Evolutionary conservation across 192 early-diverging fungal species (phyloP).

Genomic region (Coemansia guatemalensis): DNA sequence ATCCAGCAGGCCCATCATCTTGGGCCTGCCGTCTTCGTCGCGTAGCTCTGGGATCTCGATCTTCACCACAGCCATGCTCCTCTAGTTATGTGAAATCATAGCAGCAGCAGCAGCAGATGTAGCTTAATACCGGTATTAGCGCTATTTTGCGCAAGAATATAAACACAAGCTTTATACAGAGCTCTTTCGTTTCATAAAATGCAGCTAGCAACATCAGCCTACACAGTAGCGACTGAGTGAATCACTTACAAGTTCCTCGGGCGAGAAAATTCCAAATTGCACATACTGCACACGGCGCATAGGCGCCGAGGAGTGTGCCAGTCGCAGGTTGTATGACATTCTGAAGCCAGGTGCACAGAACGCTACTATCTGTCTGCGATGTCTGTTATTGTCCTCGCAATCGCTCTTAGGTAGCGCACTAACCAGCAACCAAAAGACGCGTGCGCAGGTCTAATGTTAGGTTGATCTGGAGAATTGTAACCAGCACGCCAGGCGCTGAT

Average conservation of each 20-base stretch:
- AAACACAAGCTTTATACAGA: not conserved
- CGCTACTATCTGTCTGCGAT: slow-evolving; percentile 4
- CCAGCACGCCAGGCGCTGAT: not conserved
- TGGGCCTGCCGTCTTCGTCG: slow-evolving; percentile 83
- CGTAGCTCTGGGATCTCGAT: slow-evolving; percentile 87
- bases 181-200: not conserved
- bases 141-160: not conserved
- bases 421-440: not conserved
- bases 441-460: not conserved
- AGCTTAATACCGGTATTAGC: slow-evolving; percentile 1
- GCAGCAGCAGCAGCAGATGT: not conserved
- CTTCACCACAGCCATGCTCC: slow-evolving; percentile 94
- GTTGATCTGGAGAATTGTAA: not conserved
- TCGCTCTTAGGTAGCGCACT: not conserved
- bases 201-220: not conserved
- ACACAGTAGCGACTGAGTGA: not conserved
- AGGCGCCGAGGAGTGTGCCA: slow-evolving; percentile 53
- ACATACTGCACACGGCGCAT: slow-evolving; percentile 81
- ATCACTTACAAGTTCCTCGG: slow-evolving; percentile 91
- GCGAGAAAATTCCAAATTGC: slow-evolving; percentile 94
- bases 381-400: slow-evolving; percentile 10
- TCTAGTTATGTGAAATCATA: slow-evolving; percentile 59
- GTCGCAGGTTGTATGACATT: slow-evolving; percentile 41
- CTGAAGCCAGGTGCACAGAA: not conserved
- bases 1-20: slow-evolving; percentile 86